phyloP scores from a whole-genome alignment of 192 early-diverging fungal species.

The Funneliformis mosseae region DNA sequence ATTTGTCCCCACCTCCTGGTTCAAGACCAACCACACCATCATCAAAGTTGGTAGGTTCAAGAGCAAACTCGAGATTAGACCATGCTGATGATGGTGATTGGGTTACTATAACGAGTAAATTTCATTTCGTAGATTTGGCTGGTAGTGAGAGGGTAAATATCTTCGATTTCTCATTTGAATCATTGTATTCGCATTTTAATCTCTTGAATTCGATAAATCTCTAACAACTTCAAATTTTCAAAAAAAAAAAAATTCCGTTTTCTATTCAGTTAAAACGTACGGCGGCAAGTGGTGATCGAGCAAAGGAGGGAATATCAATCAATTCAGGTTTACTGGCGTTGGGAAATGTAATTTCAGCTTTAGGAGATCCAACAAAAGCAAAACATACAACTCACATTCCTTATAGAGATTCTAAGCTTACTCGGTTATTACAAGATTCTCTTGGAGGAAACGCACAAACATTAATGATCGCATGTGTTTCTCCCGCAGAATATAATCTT shows the following conservation, averaged over 20 bases:
- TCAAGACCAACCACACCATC: constrained; percentile 17
- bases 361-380: constrained; percentile 73
- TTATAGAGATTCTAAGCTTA: constrained; percentile 96
- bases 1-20: constrained; percentile 26
- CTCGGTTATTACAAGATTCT: constrained; percentile 93
- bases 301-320: constrained; percentile 96
- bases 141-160: constrained; percentile 81
- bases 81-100: constrained; percentile 58
- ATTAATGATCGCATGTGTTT: constrained; percentile 94
- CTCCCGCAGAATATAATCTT: constrained; percentile 80
- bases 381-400: constrained; percentile 78
- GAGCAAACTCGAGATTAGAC: constrained; percentile 10
- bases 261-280: constrained; percentile 78
- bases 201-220: neutral
- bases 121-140: constrained; percentile 99
- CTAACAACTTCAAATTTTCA: neutral
- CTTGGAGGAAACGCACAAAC: constrained; percentile 94
- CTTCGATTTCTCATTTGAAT: neutral
- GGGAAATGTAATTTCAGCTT: constrained; percentile 96
- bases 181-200: neutral
- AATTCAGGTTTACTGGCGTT: constrained; percentile 94
- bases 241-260: neutral
- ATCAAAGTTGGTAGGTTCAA: constrained; percentile 8
- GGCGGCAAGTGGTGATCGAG: constrained; percentile 87
- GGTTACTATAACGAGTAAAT: constrained; percentile 78